A percentile compares a stretch with the other conserved stretches of the same genome.
Evolutionary conservation across 208 protist genomes (phyloP).

Genomic region (Acanthamoeba triangularis): DNA sequence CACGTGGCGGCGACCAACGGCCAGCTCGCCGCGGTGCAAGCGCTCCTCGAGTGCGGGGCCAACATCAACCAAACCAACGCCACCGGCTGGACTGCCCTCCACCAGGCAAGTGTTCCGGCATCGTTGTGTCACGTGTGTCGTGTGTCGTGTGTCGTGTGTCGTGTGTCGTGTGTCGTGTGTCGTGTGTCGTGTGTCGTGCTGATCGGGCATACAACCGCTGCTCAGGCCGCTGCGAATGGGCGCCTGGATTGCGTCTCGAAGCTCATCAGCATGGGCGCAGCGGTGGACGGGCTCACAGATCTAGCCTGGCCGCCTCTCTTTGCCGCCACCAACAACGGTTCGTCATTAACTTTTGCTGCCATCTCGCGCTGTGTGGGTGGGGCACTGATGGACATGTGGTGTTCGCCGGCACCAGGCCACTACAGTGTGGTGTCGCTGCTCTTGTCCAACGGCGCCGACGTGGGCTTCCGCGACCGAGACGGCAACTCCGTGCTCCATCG

Average conservation of each 20-base stretch:
- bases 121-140: background rate
- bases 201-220: background rate
- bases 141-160: too few relatives aligned
- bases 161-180: too few relatives aligned
- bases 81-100: constrained; percentile 39
- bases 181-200: too few relatives aligned
- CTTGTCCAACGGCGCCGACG: background rate
- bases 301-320: constrained; percentile 4
- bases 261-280: background rate
- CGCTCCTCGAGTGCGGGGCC: constrained; percentile 41
- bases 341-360: background rate
- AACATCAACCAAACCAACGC: constrained; percentile 14
- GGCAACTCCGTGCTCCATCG: constrained; percentile 17
- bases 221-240: constrained; percentile 25
- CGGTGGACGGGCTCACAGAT: background rate
- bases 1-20: constrained; percentile 47
- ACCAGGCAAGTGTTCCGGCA: background rate
- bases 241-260: background rate
- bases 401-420: background rate
- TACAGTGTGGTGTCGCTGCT: background rate
- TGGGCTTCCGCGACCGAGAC: background rate
- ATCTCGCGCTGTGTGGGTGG: background rate
- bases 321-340: constrained; percentile 16
- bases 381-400: background rate
- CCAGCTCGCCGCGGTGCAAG: background rate